phyloP scores from a whole-genome alignment of 164 flowering plant genomes.

The Euptelea pleiosperma region DNA sequence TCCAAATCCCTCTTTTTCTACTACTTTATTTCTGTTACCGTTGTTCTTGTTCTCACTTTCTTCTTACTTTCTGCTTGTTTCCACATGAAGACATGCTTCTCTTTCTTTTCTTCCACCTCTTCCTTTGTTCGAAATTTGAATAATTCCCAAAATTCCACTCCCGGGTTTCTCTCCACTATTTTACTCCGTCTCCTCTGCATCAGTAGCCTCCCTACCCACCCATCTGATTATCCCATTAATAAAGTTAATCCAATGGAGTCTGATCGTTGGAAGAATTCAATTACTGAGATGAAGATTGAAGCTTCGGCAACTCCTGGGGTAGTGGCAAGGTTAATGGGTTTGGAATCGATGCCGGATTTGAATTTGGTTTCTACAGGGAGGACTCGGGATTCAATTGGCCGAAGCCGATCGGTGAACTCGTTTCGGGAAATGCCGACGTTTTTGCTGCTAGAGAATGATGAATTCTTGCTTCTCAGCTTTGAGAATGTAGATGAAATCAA shows the following conservation, averaged over 20 bases:
- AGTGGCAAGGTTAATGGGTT: slow-evolving; percentile 71
- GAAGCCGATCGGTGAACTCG: slow-evolving; percentile 41
- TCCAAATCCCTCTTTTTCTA: too few relatives aligned
- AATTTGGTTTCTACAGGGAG: background rate
- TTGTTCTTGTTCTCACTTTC: too few relatives aligned
- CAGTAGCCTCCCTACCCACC: slow-evolving; percentile 37
- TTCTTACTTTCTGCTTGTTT: too few relatives aligned
- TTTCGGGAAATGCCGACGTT: background rate
- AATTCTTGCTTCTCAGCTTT: slow-evolving; percentile 34
- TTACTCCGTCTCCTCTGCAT: slow-evolving; percentile 49
- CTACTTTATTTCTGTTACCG: too few relatives aligned
- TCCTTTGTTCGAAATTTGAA: slow-evolving; percentile 6
- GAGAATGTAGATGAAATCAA: slow-evolving; percentile 23
- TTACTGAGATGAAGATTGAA: slow-evolving; percentile 9
- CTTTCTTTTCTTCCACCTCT: slow-evolving; percentile 11
- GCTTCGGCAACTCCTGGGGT: slow-evolving; percentile 30
- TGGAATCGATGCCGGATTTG: slow-evolving; percentile 44
- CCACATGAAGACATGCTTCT: slow-evolving; percentile 10
- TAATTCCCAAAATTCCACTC: slow-evolving; percentile 23
- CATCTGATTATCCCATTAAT: slow-evolving; percentile 26
- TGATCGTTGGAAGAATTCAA: background rate
- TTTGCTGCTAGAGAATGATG: slow-evolving; percentile 9
- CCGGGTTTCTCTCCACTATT: slow-evolving; percentile 37
- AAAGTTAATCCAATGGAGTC: slow-evolving; percentile 1
- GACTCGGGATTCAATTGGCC: slow-evolving; percentile 19